Conservation (phyloP, 2,329 filamentous ascomycete species). For the Colletotrichum sp. region DNA sequence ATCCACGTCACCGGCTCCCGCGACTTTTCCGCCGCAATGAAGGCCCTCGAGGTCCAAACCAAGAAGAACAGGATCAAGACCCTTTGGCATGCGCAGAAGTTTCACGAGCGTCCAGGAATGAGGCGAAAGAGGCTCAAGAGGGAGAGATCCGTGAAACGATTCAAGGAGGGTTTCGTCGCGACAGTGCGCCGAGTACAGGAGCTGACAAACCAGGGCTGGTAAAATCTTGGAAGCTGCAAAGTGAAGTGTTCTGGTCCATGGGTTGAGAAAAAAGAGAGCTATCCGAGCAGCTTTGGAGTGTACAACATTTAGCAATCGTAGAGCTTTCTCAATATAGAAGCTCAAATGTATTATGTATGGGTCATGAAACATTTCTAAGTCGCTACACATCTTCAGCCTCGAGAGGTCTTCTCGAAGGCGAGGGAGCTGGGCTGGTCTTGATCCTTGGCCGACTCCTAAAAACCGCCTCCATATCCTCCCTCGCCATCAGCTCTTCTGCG, state of each 20-base stretch:
- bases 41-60: slow-evolving; percentile 41
- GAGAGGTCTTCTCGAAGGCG: slow-evolving; percentile 39
- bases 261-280: neutral
- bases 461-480: slow-evolving; percentile 80
- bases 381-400: neutral
- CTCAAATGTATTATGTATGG: neutral
- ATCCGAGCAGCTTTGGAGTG: neutral
- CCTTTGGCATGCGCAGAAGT: slow-evolving; percentile 65
- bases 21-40: slow-evolving; percentile 50
- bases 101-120: slow-evolving; percentile 76
- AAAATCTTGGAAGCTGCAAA: slow-evolving; percentile 14
- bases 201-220: slow-evolving; percentile 82
- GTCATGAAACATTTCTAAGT: neutral
- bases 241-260: neutral
- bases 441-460: slow-evolving; percentile 86
- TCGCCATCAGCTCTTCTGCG: slow-evolving; percentile 70
- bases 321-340: neutral
- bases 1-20: slow-evolving; percentile 44
- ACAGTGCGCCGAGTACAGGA: slow-evolving; percentile 69
- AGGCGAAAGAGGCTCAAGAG: slow-evolving; percentile 78
- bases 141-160: slow-evolving; percentile 71
- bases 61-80: slow-evolving; percentile 59
- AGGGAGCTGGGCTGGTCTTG: slow-evolving; percentile 71
- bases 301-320: slow-evolving; percentile 16
- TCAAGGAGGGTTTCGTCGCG: slow-evolving; percentile 70